Evolutionary conservation across 2,329 filamentous ascomycete species (phyloP), one percentile per base, ranked within the genome.

Genomic region (Fusarium albidum): DNA sequence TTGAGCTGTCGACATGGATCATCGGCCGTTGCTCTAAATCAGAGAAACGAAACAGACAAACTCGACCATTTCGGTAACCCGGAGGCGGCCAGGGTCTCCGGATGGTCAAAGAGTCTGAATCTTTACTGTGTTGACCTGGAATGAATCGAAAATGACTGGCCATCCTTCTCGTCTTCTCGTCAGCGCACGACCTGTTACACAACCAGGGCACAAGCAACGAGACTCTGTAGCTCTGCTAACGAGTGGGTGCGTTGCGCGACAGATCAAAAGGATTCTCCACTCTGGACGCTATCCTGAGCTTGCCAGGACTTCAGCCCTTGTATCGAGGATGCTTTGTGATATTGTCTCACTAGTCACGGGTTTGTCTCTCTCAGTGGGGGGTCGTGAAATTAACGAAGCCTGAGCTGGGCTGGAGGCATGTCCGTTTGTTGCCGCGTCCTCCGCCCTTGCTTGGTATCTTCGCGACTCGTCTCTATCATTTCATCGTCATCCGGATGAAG

Each of bases 171-270:
- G 35, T 39, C 40, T 35, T 47, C 47, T 15, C 28, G 28, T 28
- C 34, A 33, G 34, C 18, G 41, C 43, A 56, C 47, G n/a, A 17
- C 41, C 28, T 13, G 59, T 65, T 52, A 55, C 64, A 66, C 64
- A 28, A 17, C 9, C 14, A 42, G 29, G 40, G 39, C 41, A 55
- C 40, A 49, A 46, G 45, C 38, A 50, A 38, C 11, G 38, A 50
- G 42, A 29, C 42, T 49, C 39, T 48, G 49, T 42, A 57, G 40
- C 43, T 52, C 37, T 61, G 17, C 53, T 66, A 44, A 57, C 42
- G 54, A 65, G 43, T 60, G 50, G 63, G 49, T 52, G 52, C 45
- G 52, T 38, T 52, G 62, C 52, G 54, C 57, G 39, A 63, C 59
- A 53, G 45, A 37, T 55, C 54, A 59, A 52, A 32, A 18, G 17